Base-by-base conservation (phyloP, 2,329 filamentous ascomycete genomes). In the Geosmithia morbida region DNA sequence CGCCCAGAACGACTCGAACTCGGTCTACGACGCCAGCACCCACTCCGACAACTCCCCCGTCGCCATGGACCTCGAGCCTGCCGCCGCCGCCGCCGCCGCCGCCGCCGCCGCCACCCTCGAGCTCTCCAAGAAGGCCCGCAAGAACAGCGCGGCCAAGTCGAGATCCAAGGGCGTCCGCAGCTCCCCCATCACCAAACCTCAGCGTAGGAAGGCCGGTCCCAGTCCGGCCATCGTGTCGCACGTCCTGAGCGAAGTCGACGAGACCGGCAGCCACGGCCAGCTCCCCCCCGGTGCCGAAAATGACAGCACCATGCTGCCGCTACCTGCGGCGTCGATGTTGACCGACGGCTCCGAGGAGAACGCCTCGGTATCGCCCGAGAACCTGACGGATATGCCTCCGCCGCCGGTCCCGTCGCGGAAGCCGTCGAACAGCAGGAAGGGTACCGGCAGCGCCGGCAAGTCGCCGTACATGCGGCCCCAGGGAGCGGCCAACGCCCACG, bases 181-280 rank as follows among this genome's bases (percentile, higher is more conserved):
- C 61, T 87, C 83, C 13, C 83, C 84, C 3, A 85, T 87, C 46
- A 73, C 81, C 37, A 87, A 86, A 58, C 76, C 82, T 11, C 71
- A 77, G 55, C 70, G 74, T 40, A 71, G 71, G 54, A 78, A 74
- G 59, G 58, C 59, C 16, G 63, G 66, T 54, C 51, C 75, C 2
- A 78, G 75, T 40, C 74, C 76, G 3, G 66, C 70, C 26, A 70
- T 79, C 54, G 73, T 75, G 41, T 70, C 74, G 0, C 74, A 79
- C 55, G 69, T 70, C 13, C 59, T 79, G 47, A 71, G 60, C 48
- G 75, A 80, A 55, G 64, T 79, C 39, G 67, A 69, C 17, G 71
- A 73, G 53, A 45, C 39, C 11, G 20, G 16, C 26, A 11, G 39
- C 47, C 41, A 7, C 33, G 33, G 14, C 13, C 10, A 11, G 33